These are phyloP conservation scores for Solanum neorickii DNA, from an alignment of 257 asterid genomes.

Conservation along the genomic window DNA sequence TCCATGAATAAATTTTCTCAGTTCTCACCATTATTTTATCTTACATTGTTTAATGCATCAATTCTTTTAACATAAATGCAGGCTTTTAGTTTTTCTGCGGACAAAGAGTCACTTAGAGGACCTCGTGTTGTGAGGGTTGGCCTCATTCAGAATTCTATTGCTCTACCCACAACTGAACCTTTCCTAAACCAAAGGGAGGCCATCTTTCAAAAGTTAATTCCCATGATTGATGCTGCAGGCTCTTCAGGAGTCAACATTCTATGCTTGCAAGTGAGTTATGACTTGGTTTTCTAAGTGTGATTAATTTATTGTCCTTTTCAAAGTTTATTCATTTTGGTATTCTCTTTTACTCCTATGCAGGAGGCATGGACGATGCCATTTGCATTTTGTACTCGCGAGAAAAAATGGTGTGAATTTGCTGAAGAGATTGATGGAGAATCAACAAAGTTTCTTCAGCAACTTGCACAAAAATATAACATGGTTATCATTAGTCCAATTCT, in stretches of 20 bases:
- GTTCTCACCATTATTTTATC: neutral
- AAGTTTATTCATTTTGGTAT: neutral
- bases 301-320: neutral
- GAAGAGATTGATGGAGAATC: conserved; percentile 93
- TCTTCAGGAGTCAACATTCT: conserved; percentile 73
- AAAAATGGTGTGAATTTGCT: conserved; percentile 93
- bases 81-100: conserved; percentile 74
- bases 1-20: neutral
- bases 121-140: conserved; percentile 87
- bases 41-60: neutral
- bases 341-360: conserved; percentile 19
- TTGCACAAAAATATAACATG: conserved; percentile 75
- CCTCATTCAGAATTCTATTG: conserved; percentile 70
- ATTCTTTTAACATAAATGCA: conserved; percentile 7
- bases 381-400: conserved; percentile 97
- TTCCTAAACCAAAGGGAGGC: conserved; percentile 61
- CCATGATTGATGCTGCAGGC: conserved; percentile 88
- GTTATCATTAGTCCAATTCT: conserved; percentile 85
- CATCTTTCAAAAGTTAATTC: conserved; percentile 59
- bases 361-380: conserved; percentile 99
- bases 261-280: conserved; percentile 70
- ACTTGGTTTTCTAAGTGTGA: neutral
- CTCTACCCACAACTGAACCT: conserved; percentile 66
- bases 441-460: conserved; percentile 73
- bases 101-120: conserved; percentile 59